These are phyloP conservation scores for Aspergillus leporis DNA, from an alignment of 495 filamentous ascomycete species.

Conservation along the genomic window DNA sequence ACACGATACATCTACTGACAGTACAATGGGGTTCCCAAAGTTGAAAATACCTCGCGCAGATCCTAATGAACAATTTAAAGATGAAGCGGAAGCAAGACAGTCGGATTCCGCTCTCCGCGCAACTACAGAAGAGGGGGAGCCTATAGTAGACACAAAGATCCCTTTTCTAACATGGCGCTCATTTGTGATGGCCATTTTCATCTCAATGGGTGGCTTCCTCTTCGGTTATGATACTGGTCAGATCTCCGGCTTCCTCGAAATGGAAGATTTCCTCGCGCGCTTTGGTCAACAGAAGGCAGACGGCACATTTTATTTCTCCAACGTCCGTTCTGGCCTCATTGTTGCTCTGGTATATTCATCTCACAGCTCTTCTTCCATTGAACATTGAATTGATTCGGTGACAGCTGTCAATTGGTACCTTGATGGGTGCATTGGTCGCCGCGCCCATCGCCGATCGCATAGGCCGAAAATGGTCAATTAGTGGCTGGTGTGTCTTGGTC, in stretches of 20 bases:
- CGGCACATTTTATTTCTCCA: slow-evolving; percentile 44
- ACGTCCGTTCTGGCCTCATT: slow-evolving; percentile 54
- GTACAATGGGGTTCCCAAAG: slow-evolving; percentile 3
- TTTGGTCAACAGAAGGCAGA: slow-evolving; percentile 38
- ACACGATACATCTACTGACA: neutral
- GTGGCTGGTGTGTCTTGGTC: slow-evolving; percentile 55
- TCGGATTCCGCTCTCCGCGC: neutral
- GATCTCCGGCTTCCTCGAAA: slow-evolving; percentile 62
- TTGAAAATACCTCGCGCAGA: neutral
- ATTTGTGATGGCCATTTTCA: slow-evolving; percentile 48
- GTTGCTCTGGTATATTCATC: slow-evolving; percentile 42
- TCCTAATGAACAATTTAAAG: neutral
- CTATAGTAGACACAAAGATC: slow-evolving; percentile 31
- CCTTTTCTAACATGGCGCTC: slow-evolving; percentile 47
- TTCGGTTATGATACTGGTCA: slow-evolving; percentile 53
- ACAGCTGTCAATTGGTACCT: slow-evolving; percentile 61
- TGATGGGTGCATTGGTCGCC: slow-evolving; percentile 64
- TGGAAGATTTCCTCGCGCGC: slow-evolving; percentile 49
- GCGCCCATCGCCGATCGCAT: slow-evolving; percentile 53
- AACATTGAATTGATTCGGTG: too few relatives aligned
- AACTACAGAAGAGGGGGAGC: slow-evolving; percentile 1
- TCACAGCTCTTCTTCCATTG: neutral
- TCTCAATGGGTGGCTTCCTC: slow-evolving; percentile 70
- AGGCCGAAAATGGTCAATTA: slow-evolving; percentile 54
- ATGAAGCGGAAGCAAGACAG: neutral